Conservation (phyloP, 768 basidiomycete genomes). For the Boletus reticuloceps region DNA sequence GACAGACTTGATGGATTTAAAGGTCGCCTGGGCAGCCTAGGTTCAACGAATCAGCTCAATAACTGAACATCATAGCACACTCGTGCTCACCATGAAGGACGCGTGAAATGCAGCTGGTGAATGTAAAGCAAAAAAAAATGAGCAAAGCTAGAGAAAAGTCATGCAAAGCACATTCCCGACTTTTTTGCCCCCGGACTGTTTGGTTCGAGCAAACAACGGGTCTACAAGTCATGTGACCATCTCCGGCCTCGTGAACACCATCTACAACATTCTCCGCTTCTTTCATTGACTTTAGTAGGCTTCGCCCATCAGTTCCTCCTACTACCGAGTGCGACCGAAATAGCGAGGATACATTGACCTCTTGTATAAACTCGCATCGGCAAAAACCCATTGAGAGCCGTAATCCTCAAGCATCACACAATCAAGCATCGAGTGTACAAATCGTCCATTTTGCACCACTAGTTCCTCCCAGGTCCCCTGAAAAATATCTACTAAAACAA, state of each 20-base stretch:
- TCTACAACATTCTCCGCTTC: too few relatives aligned
- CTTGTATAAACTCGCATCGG: background rate
- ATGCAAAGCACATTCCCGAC: constrained; percentile 6
- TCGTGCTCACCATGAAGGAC: constrained; percentile 27
- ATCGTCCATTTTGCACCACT: background rate
- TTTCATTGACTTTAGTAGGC: too few relatives aligned
- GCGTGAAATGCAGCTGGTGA: constrained; percentile 3
- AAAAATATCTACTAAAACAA: constrained; percentile 21
- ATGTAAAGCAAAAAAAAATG: constrained; percentile 14
- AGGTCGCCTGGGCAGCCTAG: constrained; percentile 85
- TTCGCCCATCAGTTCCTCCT: background rate
- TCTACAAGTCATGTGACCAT: constrained; percentile 22
- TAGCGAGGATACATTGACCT: background rate
- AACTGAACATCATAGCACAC: background rate
- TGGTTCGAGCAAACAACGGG: constrained; percentile 27
- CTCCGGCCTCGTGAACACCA: background rate
- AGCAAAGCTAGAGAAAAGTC: constrained; percentile 24
- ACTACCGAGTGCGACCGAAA: background rate
- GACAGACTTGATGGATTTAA: constrained; percentile 92
- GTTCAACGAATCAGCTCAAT: background rate
- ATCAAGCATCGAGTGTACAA: background rate
- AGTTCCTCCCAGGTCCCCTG: background rate
- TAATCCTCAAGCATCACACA: background rate
- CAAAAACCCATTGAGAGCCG: background rate
- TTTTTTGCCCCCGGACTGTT: constrained; percentile 22